phyloP scores from a whole-genome alignment of 352 stramenopile genomes.

The Phytopythium sindhum region DNA sequence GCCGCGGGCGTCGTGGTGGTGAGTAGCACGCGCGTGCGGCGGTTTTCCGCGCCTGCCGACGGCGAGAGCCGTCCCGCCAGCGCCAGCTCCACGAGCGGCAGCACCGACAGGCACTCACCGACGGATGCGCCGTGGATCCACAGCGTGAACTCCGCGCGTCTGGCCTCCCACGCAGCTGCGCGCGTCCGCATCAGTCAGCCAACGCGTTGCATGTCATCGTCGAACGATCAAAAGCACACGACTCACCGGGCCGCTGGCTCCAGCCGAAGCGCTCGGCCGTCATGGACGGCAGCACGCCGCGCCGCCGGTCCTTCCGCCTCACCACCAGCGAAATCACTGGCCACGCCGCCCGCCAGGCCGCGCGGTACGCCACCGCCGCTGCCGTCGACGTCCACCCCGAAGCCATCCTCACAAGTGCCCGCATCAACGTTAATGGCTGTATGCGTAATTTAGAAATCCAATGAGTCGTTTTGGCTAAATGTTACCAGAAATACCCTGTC shows the following conservation, averaged over 20 bases:
- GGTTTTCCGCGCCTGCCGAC: background rate
- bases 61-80: conserved; percentile 18
- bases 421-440: too few species aligned
- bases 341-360: conserved; percentile 43
- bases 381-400: background rate
- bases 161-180: background rate
- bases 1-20: conserved; percentile 70
- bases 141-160: conserved; percentile 25
- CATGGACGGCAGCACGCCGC: conserved; percentile 24
- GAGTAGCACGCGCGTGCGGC: conserved; percentile 41
- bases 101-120: conserved; percentile 63
- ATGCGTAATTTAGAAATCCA: background rate
- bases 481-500: background rate
- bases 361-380: conserved; percentile 37
- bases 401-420: background rate
- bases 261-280: conserved; percentile 57
- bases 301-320: conserved; percentile 39
- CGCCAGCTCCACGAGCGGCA: conserved; percentile 58
- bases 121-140: conserved; percentile 80
- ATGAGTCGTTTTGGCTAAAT: too few species aligned
- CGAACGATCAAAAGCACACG: background rate
- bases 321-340: conserved; percentile 58
- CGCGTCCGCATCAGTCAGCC: conserved; percentile 2
- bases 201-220: conserved; percentile 7
- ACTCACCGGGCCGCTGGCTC: conserved; percentile 31